Base-by-base conservation (phyloP, 202 grass and related monocot species). In the Schoenoplectus triqueter region DNA sequence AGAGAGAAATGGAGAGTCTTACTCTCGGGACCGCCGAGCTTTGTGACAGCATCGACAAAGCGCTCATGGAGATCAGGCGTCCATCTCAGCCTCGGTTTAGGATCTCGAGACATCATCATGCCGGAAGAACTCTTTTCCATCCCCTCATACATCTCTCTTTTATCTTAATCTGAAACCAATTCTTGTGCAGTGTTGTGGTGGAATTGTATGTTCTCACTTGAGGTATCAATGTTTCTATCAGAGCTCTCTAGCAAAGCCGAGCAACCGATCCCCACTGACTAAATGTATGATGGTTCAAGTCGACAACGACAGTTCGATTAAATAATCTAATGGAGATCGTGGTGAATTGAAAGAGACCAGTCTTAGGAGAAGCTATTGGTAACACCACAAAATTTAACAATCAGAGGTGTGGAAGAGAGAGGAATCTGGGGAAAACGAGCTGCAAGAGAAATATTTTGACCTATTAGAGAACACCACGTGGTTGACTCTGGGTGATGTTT, bases 41-140 rank as follows among this genome's bases (percentile, higher is more conserved):
- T 96, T 78, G 91, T 93, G 91, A 96, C 94, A 80, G 91, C 94
- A 88, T 96, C 91, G 67, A 96, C 91, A 49, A 97, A 97, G 86
- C 94, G 94, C 69, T 93, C 94, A 77, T 97, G 94, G 73, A 97
- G 94, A 86, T 97, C 91, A 57, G 91, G 91, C 55, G 94, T 97
- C 94, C 94, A 97, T 72, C 94, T 80, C 64, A 97, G 82, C 31
- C 94, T 82, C 40, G 94, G 94, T 88, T 93, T 97, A 52, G 94
- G 94, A 52, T 97, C 94, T 67, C 91, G 86, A 82, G 31, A 93
- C 84, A 93, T 87, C 86, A 92, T 77, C 84, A 88, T 88, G 40
- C 94, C 91, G 1, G 47, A 94, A 1, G 80, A 84, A 54, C 71
- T 70, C 64, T 83, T 84, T 54, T 92, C 90, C 88, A 90, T 90